Evolutionary conservation across 2,329 filamentous ascomycete genomes (phyloP), one percentile per base, ranked within the genome.

Genomic region (Penicillium nordicum): DNA sequence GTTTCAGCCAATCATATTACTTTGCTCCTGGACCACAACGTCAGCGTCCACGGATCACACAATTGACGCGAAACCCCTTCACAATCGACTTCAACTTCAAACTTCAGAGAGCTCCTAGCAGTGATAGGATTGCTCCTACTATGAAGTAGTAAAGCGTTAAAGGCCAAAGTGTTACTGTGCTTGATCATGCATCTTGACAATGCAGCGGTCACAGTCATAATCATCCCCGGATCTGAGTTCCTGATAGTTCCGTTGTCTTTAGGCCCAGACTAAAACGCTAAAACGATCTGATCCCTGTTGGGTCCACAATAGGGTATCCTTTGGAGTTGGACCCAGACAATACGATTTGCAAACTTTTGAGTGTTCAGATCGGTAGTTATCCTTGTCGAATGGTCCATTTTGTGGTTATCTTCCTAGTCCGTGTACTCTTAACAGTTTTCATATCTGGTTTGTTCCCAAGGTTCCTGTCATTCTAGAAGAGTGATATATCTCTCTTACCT

Each of bases 261-360:
- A 52, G 48, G 34, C 53, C 16, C 16, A 11, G 53, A 14, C 53
- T 46, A 51, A 41, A 30, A 41, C 42, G 29, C 53, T 46, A 51
- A 41, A 30, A 41, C 42, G 29, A 50, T 36, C 40, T 45, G 53
- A 55, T 23, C 29, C 49, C 38, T n/a, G 11, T 21, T 45, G 29
- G 53, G 34, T 32, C 53, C 53, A 51, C 46, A 42, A 1, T 53
- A 27, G 42, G 50, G 11, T 23, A 16, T 54, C 23, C 27, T 51
- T 12, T 50, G 18, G n/a, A 43, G 30, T 21, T 42, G 37, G 14
- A 43, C 21, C 27, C 43, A 42, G 27, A 32, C 5, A 37, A 36
- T 46, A 11, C 41, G 45, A 43, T 52, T 55, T 41, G 27, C 36
- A 23, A 41, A 11, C 38, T 14, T 55, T 46, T 27, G 3, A n/a